Evolutionary conservation across 768 basidiomycete species (phyloP).

Genomic region (Grammothele lineata): DNA sequence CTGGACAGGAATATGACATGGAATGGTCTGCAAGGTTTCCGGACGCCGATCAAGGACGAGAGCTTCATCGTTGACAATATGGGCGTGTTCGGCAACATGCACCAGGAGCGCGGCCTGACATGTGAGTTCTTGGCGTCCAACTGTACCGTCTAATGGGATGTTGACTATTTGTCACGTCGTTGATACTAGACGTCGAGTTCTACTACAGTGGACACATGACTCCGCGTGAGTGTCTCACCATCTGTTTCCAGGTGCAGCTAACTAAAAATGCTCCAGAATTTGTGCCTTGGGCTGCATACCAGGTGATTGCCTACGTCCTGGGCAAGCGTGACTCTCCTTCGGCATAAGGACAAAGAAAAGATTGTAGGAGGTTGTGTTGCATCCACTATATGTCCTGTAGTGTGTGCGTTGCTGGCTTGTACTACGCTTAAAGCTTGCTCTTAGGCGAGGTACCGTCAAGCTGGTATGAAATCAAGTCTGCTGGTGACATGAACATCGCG

Average conservation of each 20-base stretch:
- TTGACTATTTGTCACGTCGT: too few species aligned
- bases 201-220: constrained; percentile 58
- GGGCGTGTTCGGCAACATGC: constrained; percentile 29
- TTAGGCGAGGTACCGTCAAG: too few species aligned
- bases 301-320: constrained; percentile 63
- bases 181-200: constrained; percentile 58
- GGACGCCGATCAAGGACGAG: constrained; percentile 30
- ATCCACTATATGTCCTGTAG: too few species aligned
- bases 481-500: too few species aligned
- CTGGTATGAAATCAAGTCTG: too few species aligned
- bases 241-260: not conserved
- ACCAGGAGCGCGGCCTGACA: constrained; percentile 30
- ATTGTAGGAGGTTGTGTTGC: too few species aligned
- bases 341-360: not conserved
- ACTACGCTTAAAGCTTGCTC: too few species aligned
- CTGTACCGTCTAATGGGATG: too few species aligned
- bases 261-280: constrained; percentile 1
- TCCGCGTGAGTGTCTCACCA: constrained; percentile 44
- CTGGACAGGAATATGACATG: constrained; percentile 32
- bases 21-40: constrained; percentile 32
- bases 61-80: constrained; percentile 28
- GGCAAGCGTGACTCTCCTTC: constrained; percentile 49
- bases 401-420: too few species aligned
- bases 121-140: constrained; percentile 26
- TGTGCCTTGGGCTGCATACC: constrained; percentile 55